phyloP scores from a whole-genome alignment of 2,329 filamentous ascomycete species.

The Trichoderma sp. region DNA sequence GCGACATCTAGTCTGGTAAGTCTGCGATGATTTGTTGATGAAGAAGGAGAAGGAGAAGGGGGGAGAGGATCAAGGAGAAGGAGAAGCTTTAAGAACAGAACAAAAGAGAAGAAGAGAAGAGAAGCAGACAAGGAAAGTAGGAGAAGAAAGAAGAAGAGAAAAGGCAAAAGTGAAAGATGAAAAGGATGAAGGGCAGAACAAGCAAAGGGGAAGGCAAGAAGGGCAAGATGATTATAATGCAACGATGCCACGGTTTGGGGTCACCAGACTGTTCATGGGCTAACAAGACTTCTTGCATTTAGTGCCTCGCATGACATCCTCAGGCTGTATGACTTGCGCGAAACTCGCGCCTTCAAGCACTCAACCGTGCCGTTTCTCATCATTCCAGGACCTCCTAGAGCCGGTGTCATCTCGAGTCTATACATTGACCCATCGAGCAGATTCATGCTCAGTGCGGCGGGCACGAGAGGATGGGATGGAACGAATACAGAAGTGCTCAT shows the following conservation, averaged over 20 bases:
- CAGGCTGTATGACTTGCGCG: slow-evolving; percentile 82
- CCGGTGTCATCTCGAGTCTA: slow-evolving; percentile 82
- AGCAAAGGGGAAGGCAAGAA: neutral
- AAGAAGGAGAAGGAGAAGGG: neutral
- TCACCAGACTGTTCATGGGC: neutral
- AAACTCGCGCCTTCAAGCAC: slow-evolving; percentile 65
- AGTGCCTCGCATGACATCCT: slow-evolving; percentile 93
- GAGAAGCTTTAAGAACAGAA: neutral
- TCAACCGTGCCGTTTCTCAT: slow-evolving; percentile 93
- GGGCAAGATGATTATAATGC: neutral
- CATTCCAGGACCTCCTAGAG: slow-evolving; percentile 79
- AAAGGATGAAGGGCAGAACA: neutral
- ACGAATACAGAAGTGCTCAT: slow-evolving; percentile 85
- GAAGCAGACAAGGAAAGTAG: neutral
- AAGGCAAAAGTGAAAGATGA: too few relatives aligned
- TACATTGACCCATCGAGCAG: slow-evolving; percentile 85
- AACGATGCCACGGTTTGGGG: neutral
- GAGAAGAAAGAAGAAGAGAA: neutral
- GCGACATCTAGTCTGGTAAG: slow-evolving; percentile 78
- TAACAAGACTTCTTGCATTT: neutral
- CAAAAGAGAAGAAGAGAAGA: neutral
- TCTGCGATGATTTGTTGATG: slow-evolving; percentile 2
- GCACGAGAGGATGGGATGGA: slow-evolving; percentile 94
- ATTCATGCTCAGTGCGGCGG: slow-evolving; percentile 90
- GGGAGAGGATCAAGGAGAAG: neutral